Evolutionary conservation across 2,329 filamentous ascomycete species (phyloP), one percentile per base, ranked within the genome.

Genomic region (Allantophomopsis cytisporea): DNA sequence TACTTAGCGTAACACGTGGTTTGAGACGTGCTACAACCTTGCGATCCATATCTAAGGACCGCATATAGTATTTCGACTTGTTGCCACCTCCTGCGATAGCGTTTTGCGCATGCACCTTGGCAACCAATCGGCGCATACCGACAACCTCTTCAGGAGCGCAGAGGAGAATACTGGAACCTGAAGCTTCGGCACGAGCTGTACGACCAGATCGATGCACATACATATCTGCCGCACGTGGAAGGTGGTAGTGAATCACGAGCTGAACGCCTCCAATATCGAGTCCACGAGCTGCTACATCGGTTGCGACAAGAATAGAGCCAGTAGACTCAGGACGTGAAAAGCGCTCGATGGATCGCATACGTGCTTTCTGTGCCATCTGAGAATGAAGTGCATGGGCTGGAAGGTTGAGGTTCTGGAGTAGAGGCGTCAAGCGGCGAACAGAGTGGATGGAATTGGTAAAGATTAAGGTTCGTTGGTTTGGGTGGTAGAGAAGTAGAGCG

Each of bases 391-490:
- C 77, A 10, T 85, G 66, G 1, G 80, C 82, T 2, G 80, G 77
- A 7, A 95, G 68, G 45, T 80, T 74, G 38, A 98, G 75, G 47
- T 84, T 85, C 50, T 89, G 77, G 2, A 98, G 71, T 54, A 95
- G 74, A 1, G 89, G 85, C 0, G 81, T 78, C 11, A 98, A 67
- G 31, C 91, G 84, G 35, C 87, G 81, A 38, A 94, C 89, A 2
- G 89, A 83, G 39, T 83, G 84, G 58, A 98, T 95, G 35, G 88
- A 94, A 63, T 98, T 98, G 20, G 88, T 87, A 58, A 98, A 98
- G 36, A 98, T 77, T 2, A 98, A 68, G 1, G 85, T 87, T 23
- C 88, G 82, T 31, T 80, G 73, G 36, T 80, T 80, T 2, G 84
- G 79, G 54, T 94, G 83, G 41, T 94, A 76, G 2, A 95, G 70